Evolutionary conservation across 2,329 filamentous ascomycete species (phyloP).

Genomic region (Trichoderma harzianum): DNA sequence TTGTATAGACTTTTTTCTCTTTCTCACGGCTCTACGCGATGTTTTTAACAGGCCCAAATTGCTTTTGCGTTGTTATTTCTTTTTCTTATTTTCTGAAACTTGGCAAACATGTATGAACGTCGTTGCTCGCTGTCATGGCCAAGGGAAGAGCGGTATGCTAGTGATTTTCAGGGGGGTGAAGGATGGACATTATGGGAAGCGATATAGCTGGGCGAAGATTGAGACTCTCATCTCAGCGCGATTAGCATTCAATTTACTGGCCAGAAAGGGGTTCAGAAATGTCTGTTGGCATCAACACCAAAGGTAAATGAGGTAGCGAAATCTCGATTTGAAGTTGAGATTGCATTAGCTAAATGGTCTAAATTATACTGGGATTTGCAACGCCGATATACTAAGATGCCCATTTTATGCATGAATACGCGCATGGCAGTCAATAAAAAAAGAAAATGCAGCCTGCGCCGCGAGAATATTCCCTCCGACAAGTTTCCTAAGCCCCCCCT

Average conservation of each 20-base stretch:
- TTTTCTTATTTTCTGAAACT: background rate
- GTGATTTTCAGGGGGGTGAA: background rate
- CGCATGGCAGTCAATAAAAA: background rate
- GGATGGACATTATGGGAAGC: background rate
- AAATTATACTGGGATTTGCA: conserved; percentile 9
- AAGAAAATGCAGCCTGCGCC: background rate
- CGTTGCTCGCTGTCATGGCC: background rate
- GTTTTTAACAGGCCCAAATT: background rate
- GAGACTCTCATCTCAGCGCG: background rate
- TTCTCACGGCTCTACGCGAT: background rate
- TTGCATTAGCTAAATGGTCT: conserved; percentile 12
- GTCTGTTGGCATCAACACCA: background rate
- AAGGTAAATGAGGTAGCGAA: background rate
- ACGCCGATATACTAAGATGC: conserved; percentile 4
- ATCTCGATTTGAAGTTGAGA: conserved; percentile 8
- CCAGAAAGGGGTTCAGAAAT: background rate
- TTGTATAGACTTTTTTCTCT: background rate
- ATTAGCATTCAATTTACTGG: background rate
- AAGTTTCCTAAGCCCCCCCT: background rate
- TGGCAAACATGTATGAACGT: background rate
- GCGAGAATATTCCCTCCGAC: background rate
- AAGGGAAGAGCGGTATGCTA: background rate
- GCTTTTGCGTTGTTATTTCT: background rate
- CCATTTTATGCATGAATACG: background rate
- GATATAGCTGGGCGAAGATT: background rate